Base-by-base conservation (phyloP, 768 basidiomycete species). In the Pleurotus platypus region DNA sequence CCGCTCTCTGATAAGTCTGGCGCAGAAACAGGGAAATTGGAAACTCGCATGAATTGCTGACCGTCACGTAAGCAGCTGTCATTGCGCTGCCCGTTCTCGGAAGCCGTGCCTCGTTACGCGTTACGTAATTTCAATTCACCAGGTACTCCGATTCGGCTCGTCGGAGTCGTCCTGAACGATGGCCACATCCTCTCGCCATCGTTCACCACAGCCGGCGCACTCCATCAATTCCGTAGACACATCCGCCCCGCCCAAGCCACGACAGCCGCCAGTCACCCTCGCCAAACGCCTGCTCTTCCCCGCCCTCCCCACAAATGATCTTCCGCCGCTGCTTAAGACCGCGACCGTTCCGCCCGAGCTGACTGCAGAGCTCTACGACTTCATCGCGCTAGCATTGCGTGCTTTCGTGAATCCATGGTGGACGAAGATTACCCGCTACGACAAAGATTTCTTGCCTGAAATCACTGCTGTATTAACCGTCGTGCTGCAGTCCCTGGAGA, bases 391-490 rank as follows among this genome's bases (percentile, higher is more conserved):
- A 57, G 80, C 85, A 8, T 78, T 94, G 20, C 81, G 92, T 35
- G 90, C 90, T 5, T 89, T 79, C 64, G 83, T 94, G 38, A 82
- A 84, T 47, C 87, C 89, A 1, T 94, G 92, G 92, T 94, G 92
- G 89, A 78, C 87, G 30, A 90, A 84, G 64, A 78, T 94, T 54
- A 83, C 91, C 1, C 81, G 89, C 58, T 90, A 90, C 60, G 92
- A 94, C 80, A 90, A 83, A 65, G 86, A 91, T 56, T 80, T 94
- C 57, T 80, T 92, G 24, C 87, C 89, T 20, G 82, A 89, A 60
- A 82, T 92, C 49, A 78, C 86, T 0, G 69, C 67, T 38, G 75
- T 90, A 62, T 70, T 91, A 57, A 73, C 78, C 4, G 72, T 76
- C 61, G 78, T 91, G 65, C 63, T 87, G 8, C 84, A 78, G 59